These are phyloP conservation scores for Phalaenopsis aphrodite DNA, from an alignment of 106 monocot species.

Conservation along the genomic window DNA sequence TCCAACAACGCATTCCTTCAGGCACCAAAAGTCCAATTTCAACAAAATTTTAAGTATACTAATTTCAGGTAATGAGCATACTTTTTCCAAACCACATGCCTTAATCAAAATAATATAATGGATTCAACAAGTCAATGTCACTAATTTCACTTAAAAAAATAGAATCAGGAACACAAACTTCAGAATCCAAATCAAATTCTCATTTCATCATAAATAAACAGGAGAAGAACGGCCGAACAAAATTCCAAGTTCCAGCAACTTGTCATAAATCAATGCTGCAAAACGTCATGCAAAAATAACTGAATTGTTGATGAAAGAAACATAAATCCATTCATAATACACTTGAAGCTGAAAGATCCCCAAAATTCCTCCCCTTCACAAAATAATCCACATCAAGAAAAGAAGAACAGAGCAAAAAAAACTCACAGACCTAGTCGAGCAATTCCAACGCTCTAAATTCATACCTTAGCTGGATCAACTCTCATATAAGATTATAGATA, in stretches of 20 bases:
- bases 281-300: neutral
- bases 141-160: neutral
- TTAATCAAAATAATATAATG: neutral
- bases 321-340: conserved; percentile 1
- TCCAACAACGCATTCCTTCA: conserved; percentile 2
- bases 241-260: neutral
- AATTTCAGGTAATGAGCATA: neutral
- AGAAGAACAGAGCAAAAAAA: conserved; percentile 2
- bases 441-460: neutral
- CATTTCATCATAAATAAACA: neutral
- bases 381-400: neutral
- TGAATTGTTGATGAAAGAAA: neutral
- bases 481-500: neutral
- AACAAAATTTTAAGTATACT: neutral
- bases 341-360: conserved; percentile 4
- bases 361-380: neutral
- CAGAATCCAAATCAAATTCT: neutral
- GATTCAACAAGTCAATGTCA: neutral
- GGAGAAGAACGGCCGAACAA: neutral
- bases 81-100: neutral
- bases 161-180: neutral
- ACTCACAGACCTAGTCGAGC: neutral
- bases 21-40: neutral
- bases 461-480: neutral
- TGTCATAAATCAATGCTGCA: conserved; percentile 13